Base-by-base conservation (phyloP, 306 rosid genomes). In the Begonia loranthoides region DNA sequence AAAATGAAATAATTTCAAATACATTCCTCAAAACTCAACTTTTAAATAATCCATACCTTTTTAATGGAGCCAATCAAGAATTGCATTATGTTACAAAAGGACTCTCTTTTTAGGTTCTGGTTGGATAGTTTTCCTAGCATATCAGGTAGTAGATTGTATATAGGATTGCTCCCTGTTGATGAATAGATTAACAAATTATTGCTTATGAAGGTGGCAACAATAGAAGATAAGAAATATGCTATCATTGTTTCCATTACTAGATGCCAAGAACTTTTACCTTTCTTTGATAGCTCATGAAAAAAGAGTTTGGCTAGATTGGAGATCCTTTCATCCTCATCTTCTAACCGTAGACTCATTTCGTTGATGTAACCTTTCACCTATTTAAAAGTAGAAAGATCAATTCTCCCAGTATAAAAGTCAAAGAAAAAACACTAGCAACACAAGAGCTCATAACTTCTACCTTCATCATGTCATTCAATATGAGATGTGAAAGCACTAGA, bases 391-490 rank as follows among this genome's bases (percentile, higher is more conserved):
- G 16, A 51, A 50, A 63, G 50, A 64, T 79, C 55, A 72, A 75
- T 52, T 55, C 57, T 43, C 44, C 40, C 51, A 5, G n/a, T 69
- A 60, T 40, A 50, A 39, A 22, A 60, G 9, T 6, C 57, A 52
- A 16, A 63, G 11, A 11, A 16, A 55, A 68, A 28, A 11, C 55
- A 50, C 41, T 66, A 16, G 13, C 66, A 38, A 13, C 55, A 50
- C 41, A 69, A 16, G 11, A 33, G 51, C 40, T 58, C 51, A 72
- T 13, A 47, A 45, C 41, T 22, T 58, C 17, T 15, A 89, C 97
- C 97, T 89, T 89, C 97, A 89, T 89, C 97, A 89, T 89, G 68
- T 89, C 95, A 65, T 89, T 89, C 64, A 89, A 73, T 64, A 89
- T 89, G 65, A 89, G 95, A 79, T 89, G 97, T 3, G 97, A 89